Evolutionary conservation across 2,329 filamentous ascomycete genomes (phyloP).

Genomic region (Fusarium sp.): DNA sequence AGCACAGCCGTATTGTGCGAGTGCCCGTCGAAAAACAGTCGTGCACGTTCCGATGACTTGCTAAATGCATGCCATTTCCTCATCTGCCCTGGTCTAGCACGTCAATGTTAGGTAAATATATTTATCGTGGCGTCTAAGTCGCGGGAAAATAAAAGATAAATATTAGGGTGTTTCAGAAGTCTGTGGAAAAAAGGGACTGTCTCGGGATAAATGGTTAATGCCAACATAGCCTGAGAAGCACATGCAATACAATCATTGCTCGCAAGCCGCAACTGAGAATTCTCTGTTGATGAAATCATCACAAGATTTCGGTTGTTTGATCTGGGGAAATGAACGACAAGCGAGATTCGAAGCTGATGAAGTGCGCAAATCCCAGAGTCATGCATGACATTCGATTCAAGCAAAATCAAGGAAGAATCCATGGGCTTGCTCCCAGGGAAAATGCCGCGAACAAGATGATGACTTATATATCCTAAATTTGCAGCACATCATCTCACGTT

Average conservation of each 20-base stretch:
- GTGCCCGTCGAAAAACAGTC: background rate
- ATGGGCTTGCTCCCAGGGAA: slow-evolving; percentile 10
- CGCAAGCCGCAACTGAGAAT: background rate
- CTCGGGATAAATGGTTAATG: slow-evolving; percentile 24
- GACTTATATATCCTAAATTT: background rate
- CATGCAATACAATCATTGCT: background rate
- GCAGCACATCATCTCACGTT: background rate
- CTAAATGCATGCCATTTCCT: background rate
- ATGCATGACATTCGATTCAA: slow-evolving; percentile 1
- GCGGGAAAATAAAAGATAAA: slow-evolving; percentile 14
- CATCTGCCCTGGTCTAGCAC: background rate
- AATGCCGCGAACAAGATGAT: background rate
- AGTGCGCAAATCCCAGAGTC: background rate
- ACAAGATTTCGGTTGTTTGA: background rate
- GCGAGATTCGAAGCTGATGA: slow-evolving; percentile 25
- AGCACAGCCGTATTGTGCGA: background rate
- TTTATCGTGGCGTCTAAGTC: slow-evolving; percentile 10
- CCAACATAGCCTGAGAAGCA: background rate
- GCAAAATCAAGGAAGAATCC: slow-evolving; percentile 5
- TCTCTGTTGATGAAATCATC: background rate
- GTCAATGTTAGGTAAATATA: slow-evolving; percentile 1
- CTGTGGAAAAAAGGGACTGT: slow-evolving; percentile 15
- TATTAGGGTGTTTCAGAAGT: slow-evolving; percentile 44
- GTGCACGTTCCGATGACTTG: background rate
- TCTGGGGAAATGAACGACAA: slow-evolving; percentile 22